Base-by-base conservation (phyloP, 2,329 filamentous ascomycete species). In the Teratosphaeria pseudoeucalypti region DNA sequence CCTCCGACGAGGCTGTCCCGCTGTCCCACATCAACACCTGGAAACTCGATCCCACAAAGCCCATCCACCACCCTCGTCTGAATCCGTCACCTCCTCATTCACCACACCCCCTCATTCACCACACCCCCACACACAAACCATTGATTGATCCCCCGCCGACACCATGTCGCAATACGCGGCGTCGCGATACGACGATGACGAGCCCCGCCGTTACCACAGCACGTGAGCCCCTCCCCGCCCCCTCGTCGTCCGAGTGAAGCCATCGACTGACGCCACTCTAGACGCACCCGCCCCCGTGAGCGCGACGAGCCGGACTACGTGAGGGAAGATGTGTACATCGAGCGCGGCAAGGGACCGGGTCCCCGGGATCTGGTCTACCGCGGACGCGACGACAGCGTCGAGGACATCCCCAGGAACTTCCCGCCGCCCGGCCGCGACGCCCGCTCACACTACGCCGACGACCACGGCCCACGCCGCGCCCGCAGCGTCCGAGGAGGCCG, bases 401-500 rank as follows among this genome's bases (percentile, higher is more conserved):
- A 96, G 75, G 89, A 95, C 75, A 85, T 95, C 61, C 84, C 85
- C 64, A 85, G 90, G 65, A 89, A 95, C 66, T 95, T 95, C 68
- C 89, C 89, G 34, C 89, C 90, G 6, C 87, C 86, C 6, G 64
- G 65, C 34, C 64, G 67, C 54, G 37, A 43, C 37, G 37, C 37
- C 34, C 55, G 56, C 19, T 56, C 56, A 16, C 32, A 58, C 10
- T 23, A 53, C 23, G 75, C 77, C 63, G 73, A 73, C 32, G 66
- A 67, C 37, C 63, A 68, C 58, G 53, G 53, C 27, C 72, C 75
- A 43, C 81, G 83, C 65, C 82, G 86, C 60, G 79, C 86, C 66
- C 82, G 85, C 67, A 89, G 87, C 6, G 82, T 81, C 59, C 34
- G 86, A 59, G 66, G 71, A 43, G 62, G 70, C 49, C 63, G 67